phyloP scores from a whole-genome alignment of 1,139 yeast genomes.

The Blastobotrys arbuscula region DNA sequence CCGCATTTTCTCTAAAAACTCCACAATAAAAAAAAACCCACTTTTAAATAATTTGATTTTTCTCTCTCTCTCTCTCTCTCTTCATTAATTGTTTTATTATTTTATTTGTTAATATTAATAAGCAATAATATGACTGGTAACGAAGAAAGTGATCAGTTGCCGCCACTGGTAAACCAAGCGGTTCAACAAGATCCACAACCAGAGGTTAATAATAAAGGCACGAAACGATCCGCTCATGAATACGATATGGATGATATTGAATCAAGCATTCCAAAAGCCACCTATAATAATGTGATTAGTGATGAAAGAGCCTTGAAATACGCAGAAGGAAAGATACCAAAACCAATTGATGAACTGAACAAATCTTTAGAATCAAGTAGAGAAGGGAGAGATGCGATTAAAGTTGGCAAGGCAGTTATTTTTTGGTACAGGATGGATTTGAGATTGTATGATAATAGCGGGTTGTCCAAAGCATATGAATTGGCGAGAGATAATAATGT shows the following conservation, averaged over 20 bases:
- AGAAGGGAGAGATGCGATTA: background rate
- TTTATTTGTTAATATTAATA: no score
- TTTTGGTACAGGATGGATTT: constrained; percentile 46
- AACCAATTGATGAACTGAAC: constrained; percentile 6
- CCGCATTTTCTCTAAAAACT: no score
- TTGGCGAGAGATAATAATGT: constrained; percentile 29
- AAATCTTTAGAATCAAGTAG: background rate
- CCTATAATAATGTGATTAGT: constrained; percentile 3
- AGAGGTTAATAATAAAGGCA: background rate
- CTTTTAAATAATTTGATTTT: background rate
- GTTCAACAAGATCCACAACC: background rate
- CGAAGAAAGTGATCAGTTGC: background rate
- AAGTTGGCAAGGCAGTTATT: constrained; percentile 26
- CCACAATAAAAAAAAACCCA: background rate
- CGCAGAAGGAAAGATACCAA: constrained; percentile 1
- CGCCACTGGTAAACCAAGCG: background rate
- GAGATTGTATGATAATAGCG: constrained; percentile 40
- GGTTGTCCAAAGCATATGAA: constrained; percentile 36
- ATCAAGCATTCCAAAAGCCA: background rate
- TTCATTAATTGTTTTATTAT: no score
- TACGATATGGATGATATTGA: constrained; percentile 1
- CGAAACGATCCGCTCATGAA: constrained; percentile 2
- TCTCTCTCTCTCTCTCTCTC: background rate
- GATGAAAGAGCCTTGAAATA: constrained; percentile 5
- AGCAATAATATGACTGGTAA: background rate